A percentile compares a stretch with the other conserved stretches of the same genome.
These are phyloP conservation scores for barrel medic (Medicago truncatula) DNA, from an alignment of 306 rosid species.

Conservation along the genomic window MtrunA17r5.0-ANR NC_053048.1:8952001-8952500, in stretches of 20 bases:
- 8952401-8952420: slow-evolving; percentile 51
- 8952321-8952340: slow-evolving; percentile 31
- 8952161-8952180: slow-evolving; percentile 7
- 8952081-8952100: no score
- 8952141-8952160: slow-evolving; percentile 1
- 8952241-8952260: slow-evolving; percentile 55
- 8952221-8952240: slow-evolving; percentile 53
- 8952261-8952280: slow-evolving; percentile 53
- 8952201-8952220: neutral
- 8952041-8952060: neutral
- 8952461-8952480: slow-evolving; percentile 46
- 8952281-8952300: slow-evolving; percentile 25
- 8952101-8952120: slow-evolving; percentile 1
- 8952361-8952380: slow-evolving; percentile 58
- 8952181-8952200: slow-evolving; percentile 19
- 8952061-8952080: neutral
- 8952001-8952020: neutral
- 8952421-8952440: slow-evolving; percentile 49
- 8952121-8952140: slow-evolving; percentile 20
- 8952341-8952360: slow-evolving; percentile 57
- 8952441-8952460: slow-evolving; percentile 68
- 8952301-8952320: slow-evolving; percentile 42
- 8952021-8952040: neutral
- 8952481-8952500: slow-evolving; percentile 50
- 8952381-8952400: slow-evolving; percentile 40